These are phyloP conservation scores for Salix caprea DNA, from an alignment of 345 rosid genomes.

Conservation along the genomic window DNA sequence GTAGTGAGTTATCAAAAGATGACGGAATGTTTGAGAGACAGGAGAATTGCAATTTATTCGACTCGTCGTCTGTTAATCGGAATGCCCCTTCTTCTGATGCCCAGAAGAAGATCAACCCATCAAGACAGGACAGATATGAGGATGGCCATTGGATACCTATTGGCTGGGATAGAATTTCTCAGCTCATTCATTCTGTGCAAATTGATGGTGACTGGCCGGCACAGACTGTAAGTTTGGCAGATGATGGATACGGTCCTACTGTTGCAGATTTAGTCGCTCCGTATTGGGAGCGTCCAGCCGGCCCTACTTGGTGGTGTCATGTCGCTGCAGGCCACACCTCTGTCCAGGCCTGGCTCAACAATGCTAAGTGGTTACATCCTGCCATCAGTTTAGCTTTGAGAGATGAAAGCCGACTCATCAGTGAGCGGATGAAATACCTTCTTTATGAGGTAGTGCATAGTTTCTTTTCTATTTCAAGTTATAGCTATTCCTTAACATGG, in stretches of 20 bases:
- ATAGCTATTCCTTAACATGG: too few species aligned
- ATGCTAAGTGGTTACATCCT: slow-evolving; percentile 95
- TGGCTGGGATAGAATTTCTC: slow-evolving; percentile 85
- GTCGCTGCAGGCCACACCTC: slow-evolving; percentile 53
- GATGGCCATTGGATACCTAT: slow-evolving; percentile 80
- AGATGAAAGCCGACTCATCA: slow-evolving; percentile 77
- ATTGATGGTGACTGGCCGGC: slow-evolving; percentile 61
- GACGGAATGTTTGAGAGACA: slow-evolving; percentile 16
- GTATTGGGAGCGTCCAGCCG: slow-evolving; percentile 86
- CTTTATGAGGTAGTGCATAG: slow-evolving; percentile 62
- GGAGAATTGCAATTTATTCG: slow-evolving; percentile 24
- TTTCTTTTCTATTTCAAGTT: neutral
- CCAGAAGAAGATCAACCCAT: slow-evolving; percentile 30
- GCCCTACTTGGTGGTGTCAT: slow-evolving; percentile 98
- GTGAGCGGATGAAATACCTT: slow-evolving; percentile 92
- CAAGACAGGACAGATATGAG: slow-evolving; percentile 48
- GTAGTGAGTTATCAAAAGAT: slow-evolving; percentile 19
- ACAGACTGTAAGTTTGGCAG: slow-evolving; percentile 42
- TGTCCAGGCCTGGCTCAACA: slow-evolving; percentile 61
- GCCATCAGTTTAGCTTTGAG: slow-evolving; percentile 87
- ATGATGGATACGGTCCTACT: slow-evolving; percentile 57
- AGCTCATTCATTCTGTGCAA: slow-evolving; percentile 62
- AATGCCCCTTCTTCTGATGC: slow-evolving; percentile 35
- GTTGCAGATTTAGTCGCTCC: slow-evolving; percentile 95
- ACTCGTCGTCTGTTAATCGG: slow-evolving; percentile 19